Evolutionary conservation across 2,329 filamentous ascomycete genomes (phyloP).

Genomic region (Pseudogymnoascus sp.): DNA sequence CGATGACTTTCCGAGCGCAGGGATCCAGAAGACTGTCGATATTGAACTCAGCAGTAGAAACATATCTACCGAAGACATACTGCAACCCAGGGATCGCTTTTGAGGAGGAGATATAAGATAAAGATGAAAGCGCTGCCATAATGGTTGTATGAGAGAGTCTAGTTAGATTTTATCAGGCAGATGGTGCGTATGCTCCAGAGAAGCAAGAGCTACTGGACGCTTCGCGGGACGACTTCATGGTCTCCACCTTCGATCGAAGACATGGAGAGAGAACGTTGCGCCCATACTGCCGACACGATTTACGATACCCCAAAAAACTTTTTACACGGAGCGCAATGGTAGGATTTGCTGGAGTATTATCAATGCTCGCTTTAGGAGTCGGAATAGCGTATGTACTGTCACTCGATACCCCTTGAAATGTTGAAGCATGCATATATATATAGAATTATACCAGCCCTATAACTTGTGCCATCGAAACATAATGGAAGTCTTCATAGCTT

Average conservation of each 20-base stretch:
- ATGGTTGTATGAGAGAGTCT: not conserved
- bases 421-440: constrained; percentile 1
- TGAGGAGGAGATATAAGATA: not conserved
- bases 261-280: not conserved
- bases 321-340: not conserved
- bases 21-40: constrained; percentile 10
- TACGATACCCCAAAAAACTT: not conserved
- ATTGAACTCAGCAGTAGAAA: constrained; percentile 9
- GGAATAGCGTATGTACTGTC: constrained; percentile 2
- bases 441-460: constrained; percentile 1
- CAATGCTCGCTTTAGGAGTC: not conserved
- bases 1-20: not conserved
- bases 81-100: not conserved
- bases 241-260: not conserved
- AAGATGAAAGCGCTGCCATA: not conserved
- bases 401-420: not conserved
- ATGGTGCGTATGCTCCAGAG: constrained; percentile 1
- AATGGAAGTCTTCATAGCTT: not conserved
- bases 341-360: not conserved
- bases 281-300: not conserved
- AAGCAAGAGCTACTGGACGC: not conserved
- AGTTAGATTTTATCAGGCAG: not conserved
- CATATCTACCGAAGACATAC: constrained; percentile 5
- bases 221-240: not conserved
- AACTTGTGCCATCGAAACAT: not conserved